phyloP scores from a whole-genome alignment of 2,329 filamentous ascomycete genomes.

The Paraconiothyrium sp. region DNA sequence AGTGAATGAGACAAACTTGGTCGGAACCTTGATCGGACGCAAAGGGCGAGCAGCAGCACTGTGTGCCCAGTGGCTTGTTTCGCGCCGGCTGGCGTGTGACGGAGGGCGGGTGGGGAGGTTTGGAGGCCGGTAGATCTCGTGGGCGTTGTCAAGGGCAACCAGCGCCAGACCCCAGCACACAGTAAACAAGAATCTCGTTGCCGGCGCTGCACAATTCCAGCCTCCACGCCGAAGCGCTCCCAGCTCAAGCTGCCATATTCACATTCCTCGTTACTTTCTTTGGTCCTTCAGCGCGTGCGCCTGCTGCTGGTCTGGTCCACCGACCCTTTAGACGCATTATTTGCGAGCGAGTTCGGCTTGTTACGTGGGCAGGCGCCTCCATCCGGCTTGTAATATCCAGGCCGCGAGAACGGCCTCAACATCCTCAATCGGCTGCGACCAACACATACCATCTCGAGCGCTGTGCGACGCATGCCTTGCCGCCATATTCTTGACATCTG shows the following conservation, averaged over 20 bases:
- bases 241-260: conserved; percentile 30
- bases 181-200: conserved; percentile 36
- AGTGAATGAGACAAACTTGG: not conserved
- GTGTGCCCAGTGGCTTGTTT: conserved; percentile 15
- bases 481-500: conserved; percentile 21
- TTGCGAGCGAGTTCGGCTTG: conserved; percentile 24
- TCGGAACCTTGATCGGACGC: not conserved
- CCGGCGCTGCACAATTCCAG: conserved; percentile 35
- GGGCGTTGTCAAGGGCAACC: conserved; percentile 32
- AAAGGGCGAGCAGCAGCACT: not conserved
- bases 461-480: conserved; percentile 45
- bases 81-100: conserved; percentile 21
- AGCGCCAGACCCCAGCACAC: conserved; percentile 21
- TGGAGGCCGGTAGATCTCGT: conserved; percentile 17
- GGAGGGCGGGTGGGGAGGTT: not conserved
- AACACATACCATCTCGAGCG: conserved; percentile 17
- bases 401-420: conserved; percentile 41
- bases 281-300: conserved; percentile 31
- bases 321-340: conserved; percentile 29
- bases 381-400: conserved; percentile 37
- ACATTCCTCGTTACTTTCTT: conserved; percentile 46
- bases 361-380: conserved; percentile 38
- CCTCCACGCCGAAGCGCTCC: conserved; percentile 35
- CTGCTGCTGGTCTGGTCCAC: conserved; percentile 33
- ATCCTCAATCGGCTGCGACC: conserved; percentile 28